phyloP scores from a whole-genome alignment of 352 stramenopile species.

The Blastocystis sp. region DNA sequence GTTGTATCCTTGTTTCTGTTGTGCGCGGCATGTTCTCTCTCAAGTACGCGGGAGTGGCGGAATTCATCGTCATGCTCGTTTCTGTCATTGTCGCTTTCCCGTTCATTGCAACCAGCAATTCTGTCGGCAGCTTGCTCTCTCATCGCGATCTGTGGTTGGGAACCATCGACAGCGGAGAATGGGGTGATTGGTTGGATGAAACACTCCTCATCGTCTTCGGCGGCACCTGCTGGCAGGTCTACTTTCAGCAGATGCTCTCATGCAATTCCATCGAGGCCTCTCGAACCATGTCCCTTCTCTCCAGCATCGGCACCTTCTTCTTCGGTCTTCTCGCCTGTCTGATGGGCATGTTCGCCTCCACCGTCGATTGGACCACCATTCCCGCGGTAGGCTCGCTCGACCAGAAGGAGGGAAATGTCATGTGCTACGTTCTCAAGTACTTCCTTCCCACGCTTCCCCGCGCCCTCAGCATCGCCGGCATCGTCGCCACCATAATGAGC shows the following conservation, averaged over 20 bases:
- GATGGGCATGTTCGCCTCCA: constrained; percentile 22
- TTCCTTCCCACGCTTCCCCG: background rate
- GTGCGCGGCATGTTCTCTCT: constrained; percentile 36
- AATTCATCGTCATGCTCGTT: constrained; percentile 51
- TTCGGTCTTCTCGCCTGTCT: constrained; percentile 27
- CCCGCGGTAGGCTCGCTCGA: background rate
- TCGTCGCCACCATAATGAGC: constrained; percentile 15
- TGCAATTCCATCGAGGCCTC: constrained; percentile 34
- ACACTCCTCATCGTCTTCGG: constrained; percentile 48
- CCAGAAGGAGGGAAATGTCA: constrained; percentile 6
- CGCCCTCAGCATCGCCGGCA: background rate
- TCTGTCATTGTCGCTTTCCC: constrained; percentile 22
- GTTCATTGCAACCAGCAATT: constrained; percentile 22
- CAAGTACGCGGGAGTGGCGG: constrained; percentile 20
- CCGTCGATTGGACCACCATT: background rate
- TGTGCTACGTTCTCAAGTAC: constrained; percentile 41
- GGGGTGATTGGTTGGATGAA: constrained; percentile 45
- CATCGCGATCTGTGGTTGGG: constrained; percentile 2
- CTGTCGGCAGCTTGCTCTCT: background rate
- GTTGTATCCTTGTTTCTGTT: constrained; percentile 12
- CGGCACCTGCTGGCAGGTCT: constrained; percentile 52
- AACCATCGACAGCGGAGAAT: background rate
- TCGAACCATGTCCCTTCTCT: constrained; percentile 8
- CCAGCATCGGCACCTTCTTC: background rate
- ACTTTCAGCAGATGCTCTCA: constrained; percentile 53